Evolutionary conservation across 768 basidiomycete genomes (phyloP), one percentile per base, ranked within the genome.

Genomic region (Suillus spraguei): DNA sequence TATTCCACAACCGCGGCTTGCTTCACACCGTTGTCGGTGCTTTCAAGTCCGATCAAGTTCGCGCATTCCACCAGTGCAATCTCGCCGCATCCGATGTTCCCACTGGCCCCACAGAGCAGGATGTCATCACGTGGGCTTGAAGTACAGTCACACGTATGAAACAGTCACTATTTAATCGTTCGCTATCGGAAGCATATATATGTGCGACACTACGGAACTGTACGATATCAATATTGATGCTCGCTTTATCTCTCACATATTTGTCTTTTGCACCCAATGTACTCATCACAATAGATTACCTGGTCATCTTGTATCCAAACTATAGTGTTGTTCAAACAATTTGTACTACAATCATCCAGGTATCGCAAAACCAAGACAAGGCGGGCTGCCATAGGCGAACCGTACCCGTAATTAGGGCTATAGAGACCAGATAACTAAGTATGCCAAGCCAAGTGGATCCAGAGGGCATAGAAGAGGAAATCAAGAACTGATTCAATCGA

Each of bases 1-100:
- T 91, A 35, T 91, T 91, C 80, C 88, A 91, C 69, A 91, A 91
- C 74, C 82, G 89, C 32, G 90, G 90, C 17, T 75, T 88, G 33
- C 72, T 90, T 56, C 89, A 91, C 67, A 79, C 81, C 11, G 88
- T 90, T 68, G 88, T 90, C 17, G 90, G 89, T 32, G 86, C 89
- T 17, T 87, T 87, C 69, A 74, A 66, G 61, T 72, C 76, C 22
- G 75, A 80, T 62, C 79, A 86, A 68, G 75, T 83, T 60, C 75
- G 84, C 50, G 76, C 79, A 32, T 84, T 84, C 73, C 83, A 84
- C 63, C 83, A 84, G 68, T 87, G 85, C 74, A 87, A 87, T 71
- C 77, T 87, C 28, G 85, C 85, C 22, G 83, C 82, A 9, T 81
- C 80, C 32, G 80, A 79, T 59, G 79, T 77, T 61, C 85, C 85